These are phyloP conservation scores for Yamadazyma philogaea DNA, from an alignment of 805 yeast species.

Conservation along the genomic window DNA sequence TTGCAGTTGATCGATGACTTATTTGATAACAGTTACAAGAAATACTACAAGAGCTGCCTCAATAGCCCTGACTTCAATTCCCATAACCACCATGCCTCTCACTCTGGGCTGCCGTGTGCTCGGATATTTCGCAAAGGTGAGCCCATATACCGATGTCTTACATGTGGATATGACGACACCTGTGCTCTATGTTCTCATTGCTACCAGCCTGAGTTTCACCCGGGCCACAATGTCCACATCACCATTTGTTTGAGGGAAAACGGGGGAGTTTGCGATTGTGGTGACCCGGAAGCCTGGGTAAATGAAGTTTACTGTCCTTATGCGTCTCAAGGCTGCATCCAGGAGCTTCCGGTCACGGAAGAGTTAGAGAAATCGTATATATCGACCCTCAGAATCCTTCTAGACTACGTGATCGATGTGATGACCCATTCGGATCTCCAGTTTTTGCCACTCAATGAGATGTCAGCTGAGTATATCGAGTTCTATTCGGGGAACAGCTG, in stretches of 20 bases:
- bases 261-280: constrained; percentile 87
- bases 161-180: constrained; percentile 78
- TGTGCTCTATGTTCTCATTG: constrained; percentile 82
- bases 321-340: constrained; percentile 13
- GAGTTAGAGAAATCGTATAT: constrained; percentile 38
- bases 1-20: constrained; percentile 20
- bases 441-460: constrained; percentile 27
- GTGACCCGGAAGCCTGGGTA: constrained; percentile 84
- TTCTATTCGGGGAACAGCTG: constrained; percentile 27
- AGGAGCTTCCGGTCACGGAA: constrained; percentile 33
- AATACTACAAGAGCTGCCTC: constrained; percentile 23
- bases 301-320: constrained; percentile 48
- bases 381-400: constrained; percentile 42
- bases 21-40: constrained; percentile 31
- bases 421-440: constrained; percentile 48
- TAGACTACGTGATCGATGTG: constrained; percentile 64
- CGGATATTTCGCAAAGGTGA: constrained; percentile 72
- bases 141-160: constrained; percentile 72
- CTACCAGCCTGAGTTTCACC: constrained; percentile 64
- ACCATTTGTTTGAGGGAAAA: constrained; percentile 62
- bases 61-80: constrained; percentile 18
- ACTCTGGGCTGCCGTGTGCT: constrained; percentile 70
- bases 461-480: constrained; percentile 22
- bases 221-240: constrained; percentile 67
- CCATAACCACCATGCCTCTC: constrained; percentile 39